These are phyloP conservation scores for Epichloe sylvatica DNA, from an alignment of 2,329 filamentous ascomycete species.

Conservation along the genomic window DNA sequence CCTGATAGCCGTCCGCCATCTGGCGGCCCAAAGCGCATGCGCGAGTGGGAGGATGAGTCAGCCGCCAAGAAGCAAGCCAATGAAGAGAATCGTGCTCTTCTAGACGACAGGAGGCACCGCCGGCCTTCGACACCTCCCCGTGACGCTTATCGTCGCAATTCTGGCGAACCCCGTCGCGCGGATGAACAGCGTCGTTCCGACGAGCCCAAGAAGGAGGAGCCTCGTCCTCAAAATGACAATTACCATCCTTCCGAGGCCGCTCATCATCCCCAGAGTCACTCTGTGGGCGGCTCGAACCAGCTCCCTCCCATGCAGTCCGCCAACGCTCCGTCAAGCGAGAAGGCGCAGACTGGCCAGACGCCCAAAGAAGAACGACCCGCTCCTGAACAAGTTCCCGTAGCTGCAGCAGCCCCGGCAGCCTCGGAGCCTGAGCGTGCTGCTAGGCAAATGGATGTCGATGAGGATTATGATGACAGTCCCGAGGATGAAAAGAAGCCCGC, in stretches of 20 bases:
- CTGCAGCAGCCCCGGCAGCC: constrained; percentile 32
- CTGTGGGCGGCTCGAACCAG: constrained; percentile 37
- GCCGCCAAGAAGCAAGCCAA: constrained; percentile 73
- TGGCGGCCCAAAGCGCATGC: constrained; percentile 66
- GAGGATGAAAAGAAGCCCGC: constrained; percentile 63
- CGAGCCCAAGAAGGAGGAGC: constrained; percentile 42
- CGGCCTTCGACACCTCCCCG: constrained; percentile 61
- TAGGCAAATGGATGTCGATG: constrained; percentile 91
- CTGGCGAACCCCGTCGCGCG: constrained; percentile 54
- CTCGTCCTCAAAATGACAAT: constrained; percentile 58
- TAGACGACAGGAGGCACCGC: constrained; percentile 73
- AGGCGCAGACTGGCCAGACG: constrained; percentile 16
- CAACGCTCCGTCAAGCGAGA: constrained; percentile 41
- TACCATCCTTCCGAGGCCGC: constrained; percentile 91
- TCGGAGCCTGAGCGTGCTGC: constrained; percentile 73
- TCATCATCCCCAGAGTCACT: constrained; percentile 52
- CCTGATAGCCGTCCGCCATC: constrained; percentile 63
- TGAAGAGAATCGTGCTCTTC: constrained; percentile 72
- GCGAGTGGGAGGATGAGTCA: constrained; percentile 84
- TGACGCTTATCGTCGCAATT: constrained; percentile 60
- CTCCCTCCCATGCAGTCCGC: constrained; percentile 50
- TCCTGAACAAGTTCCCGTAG: constrained; percentile 24
- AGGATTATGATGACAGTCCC: constrained; percentile 90
- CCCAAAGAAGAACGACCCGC: constrained; percentile 48
- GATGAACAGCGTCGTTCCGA: constrained; percentile 51